These are phyloP conservation scores for Beverwykella pulmonaria DNA, from an alignment of 495 filamentous ascomycete genomes.

Conservation along the genomic window DNA sequence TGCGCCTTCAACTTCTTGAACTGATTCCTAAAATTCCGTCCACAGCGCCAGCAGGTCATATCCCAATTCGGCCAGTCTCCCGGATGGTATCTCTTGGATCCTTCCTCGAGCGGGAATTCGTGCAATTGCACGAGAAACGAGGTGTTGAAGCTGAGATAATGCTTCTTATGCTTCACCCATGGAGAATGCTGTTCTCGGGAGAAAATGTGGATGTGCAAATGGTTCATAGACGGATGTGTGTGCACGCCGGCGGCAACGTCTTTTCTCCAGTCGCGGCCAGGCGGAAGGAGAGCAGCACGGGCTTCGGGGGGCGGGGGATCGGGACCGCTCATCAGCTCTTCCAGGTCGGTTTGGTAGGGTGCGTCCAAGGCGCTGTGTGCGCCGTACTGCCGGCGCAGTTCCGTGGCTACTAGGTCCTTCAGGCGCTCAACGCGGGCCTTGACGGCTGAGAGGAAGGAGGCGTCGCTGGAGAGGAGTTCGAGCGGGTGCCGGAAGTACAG, in stretches of 20 bases:
- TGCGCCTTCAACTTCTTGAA: slow-evolving; percentile 79
- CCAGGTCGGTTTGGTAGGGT: slow-evolving; percentile 51
- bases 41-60: slow-evolving; percentile 85
- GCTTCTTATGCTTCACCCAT: slow-evolving; percentile 74
- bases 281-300: slow-evolving; percentile 48
- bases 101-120: slow-evolving; percentile 71
- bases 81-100: slow-evolving; percentile 62
- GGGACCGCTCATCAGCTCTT: slow-evolving; percentile 46
- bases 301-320: slow-evolving; percentile 35
- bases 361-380: slow-evolving; percentile 62
- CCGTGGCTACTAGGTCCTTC: slow-evolving; percentile 66
- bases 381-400: slow-evolving; percentile 74
- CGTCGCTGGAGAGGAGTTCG: slow-evolving; percentile 69
- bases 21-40: slow-evolving; percentile 67
- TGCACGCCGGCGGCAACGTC: slow-evolving; percentile 82
- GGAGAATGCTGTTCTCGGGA: slow-evolving; percentile 71
- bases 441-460: slow-evolving; percentile 68
- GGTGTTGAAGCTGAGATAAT: slow-evolving; percentile 91
- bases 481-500: slow-evolving; percentile 72
- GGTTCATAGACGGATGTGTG: slow-evolving; percentile 85
- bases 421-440: slow-evolving; percentile 62
- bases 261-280: slow-evolving; percentile 74
- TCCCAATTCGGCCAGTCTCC: slow-evolving; percentile 60
- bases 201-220: slow-evolving; percentile 89
- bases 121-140: slow-evolving; percentile 82